A percentile compares a stretch with the other conserved stretches of the same genome.
Conservation (phyloP, 2,329 filamentous ascomycete genomes). For the Lachnellula willkommii region DNA sequence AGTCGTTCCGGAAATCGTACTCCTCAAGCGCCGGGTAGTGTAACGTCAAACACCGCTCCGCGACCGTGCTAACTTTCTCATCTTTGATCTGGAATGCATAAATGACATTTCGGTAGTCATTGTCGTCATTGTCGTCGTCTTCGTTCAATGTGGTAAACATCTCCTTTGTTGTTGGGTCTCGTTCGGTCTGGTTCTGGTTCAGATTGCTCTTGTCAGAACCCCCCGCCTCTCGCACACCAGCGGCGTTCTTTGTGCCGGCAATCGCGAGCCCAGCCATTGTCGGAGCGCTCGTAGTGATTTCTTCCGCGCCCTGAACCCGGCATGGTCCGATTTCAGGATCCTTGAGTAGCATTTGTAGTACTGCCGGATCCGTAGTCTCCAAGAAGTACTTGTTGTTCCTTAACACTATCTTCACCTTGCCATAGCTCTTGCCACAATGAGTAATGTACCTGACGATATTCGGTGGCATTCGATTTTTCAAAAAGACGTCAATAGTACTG, state of each 20-base stretch:
- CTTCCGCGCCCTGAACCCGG: constrained; percentile 63
- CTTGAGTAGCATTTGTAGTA: constrained; percentile 77
- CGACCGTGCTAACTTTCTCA: constrained; percentile 75
- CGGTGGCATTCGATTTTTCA: constrained; percentile 82
- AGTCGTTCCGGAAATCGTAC: constrained; percentile 93
- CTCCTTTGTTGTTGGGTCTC: constrained; percentile 47
- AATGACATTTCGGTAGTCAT: constrained; percentile 75
- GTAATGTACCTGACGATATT: constrained; percentile 69
- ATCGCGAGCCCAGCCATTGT: constrained; percentile 87
- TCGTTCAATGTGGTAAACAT: constrained; percentile 68
- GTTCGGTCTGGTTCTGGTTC: constrained; percentile 46
- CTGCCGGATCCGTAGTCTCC: constrained; percentile 80
- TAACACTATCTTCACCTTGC: constrained; percentile 90
- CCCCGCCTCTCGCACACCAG: constrained; percentile 72
- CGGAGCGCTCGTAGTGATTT: constrained; percentile 76
- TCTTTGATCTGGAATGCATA: constrained; percentile 90
- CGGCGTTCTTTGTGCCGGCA: constrained; percentile 88
- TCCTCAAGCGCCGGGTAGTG: constrained; percentile 88
- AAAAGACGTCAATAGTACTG: constrained; percentile 77
- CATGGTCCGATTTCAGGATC: constrained; percentile 80
- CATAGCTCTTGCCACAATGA: constrained; percentile 81
- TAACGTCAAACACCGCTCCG: constrained; percentile 82
- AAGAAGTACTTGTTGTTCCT: constrained; percentile 94
- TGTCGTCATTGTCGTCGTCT: constrained; percentile 82
- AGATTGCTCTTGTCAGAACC: constrained; percentile 30